These are phyloP conservation scores for Yamadazyma dushanensis DNA, from an alignment of 1,139 yeast species.

Conservation along the genomic window DNA sequence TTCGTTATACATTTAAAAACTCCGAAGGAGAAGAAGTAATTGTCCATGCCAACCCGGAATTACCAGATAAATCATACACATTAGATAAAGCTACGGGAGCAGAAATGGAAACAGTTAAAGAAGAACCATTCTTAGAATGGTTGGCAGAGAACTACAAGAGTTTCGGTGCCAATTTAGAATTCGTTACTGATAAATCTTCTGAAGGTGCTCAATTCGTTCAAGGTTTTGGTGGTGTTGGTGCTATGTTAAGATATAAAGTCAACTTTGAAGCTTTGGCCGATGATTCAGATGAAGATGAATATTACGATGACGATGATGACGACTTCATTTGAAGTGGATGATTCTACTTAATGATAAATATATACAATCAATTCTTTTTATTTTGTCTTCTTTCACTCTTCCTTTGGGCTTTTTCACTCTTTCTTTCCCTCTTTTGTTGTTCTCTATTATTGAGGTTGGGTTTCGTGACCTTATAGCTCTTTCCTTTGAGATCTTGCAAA, in stretches of 20 bases:
- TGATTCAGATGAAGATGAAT: slow-evolving; percentile 84
- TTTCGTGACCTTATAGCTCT: slow-evolving; percentile 15
- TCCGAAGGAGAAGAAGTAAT: slow-evolving; percentile 76
- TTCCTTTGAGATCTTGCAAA: slow-evolving; percentile 56
- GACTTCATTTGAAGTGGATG: slow-evolving; percentile 40
- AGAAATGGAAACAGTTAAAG: slow-evolving; percentile 84
- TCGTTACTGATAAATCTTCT: slow-evolving; percentile 92
- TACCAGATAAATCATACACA: slow-evolving; percentile 74
- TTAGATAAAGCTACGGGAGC: slow-evolving; percentile 82
- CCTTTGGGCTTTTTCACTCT: background rate
- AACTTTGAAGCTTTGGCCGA: slow-evolving; percentile 93
- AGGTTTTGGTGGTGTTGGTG: slow-evolving; percentile 99
- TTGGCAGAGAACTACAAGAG: slow-evolving; percentile 92
- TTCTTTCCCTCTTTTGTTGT: slow-evolving; percentile 6
- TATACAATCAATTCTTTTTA: background rate
- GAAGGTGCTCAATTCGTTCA: slow-evolving; percentile 98
- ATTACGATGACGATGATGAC: slow-evolving; percentile 73
- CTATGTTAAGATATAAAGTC: slow-evolving; percentile 90
- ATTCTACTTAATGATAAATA: background rate
- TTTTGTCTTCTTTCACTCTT: background rate
- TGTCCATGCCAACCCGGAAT: slow-evolving; percentile 69
- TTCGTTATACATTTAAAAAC: slow-evolving; percentile 84
- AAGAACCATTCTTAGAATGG: slow-evolving; percentile 91
- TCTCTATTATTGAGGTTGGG: slow-evolving; percentile 13
- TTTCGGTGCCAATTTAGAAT: slow-evolving; percentile 93